These are phyloP conservation scores for Cryphonectria japonica DNA, from an alignment of 2,329 filamentous ascomycete genomes.

Conservation along the genomic window DNA sequence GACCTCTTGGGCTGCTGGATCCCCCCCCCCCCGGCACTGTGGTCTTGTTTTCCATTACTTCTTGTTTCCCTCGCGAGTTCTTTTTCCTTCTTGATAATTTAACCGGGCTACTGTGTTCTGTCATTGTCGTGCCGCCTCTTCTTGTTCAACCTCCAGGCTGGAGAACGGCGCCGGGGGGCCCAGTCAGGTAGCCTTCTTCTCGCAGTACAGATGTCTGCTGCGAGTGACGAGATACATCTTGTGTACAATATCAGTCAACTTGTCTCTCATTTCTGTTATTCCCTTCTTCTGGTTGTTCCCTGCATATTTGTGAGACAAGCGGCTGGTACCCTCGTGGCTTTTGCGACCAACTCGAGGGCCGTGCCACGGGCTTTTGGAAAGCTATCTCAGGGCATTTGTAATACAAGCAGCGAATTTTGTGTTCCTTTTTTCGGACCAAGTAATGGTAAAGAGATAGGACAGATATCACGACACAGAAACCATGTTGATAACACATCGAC, in stretches of 20 bases:
- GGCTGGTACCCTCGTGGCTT: neutral
- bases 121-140: constrained; percentile 21
- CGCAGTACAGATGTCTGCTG: constrained; percentile 24
- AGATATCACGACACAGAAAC: neutral
- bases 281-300: neutral
- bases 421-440: neutral
- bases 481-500: neutral
- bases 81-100: constrained; percentile 28
- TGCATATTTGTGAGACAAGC: neutral
- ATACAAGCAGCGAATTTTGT: neutral
- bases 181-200: constrained; percentile 23
- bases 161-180: constrained; percentile 17
- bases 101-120: constrained; percentile 28
- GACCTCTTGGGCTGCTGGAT: constrained; percentile 24
- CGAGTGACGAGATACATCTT: constrained; percentile 27
- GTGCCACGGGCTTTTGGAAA: neutral
- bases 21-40: constrained; percentile 14
- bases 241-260: constrained; percentile 30
- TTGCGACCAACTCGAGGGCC: neutral
- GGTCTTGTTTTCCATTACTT: constrained; percentile 27
- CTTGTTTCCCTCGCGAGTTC: constrained; percentile 27
- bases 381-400: too few species aligned
- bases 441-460: neutral
- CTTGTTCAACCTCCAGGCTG: constrained; percentile 12
- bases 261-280: constrained; percentile 20